These are phyloP conservation scores for Acrodontium crateriforme DNA, from an alignment of 2,329 filamentous ascomycete genomes.

Conservation along the genomic window DNA sequence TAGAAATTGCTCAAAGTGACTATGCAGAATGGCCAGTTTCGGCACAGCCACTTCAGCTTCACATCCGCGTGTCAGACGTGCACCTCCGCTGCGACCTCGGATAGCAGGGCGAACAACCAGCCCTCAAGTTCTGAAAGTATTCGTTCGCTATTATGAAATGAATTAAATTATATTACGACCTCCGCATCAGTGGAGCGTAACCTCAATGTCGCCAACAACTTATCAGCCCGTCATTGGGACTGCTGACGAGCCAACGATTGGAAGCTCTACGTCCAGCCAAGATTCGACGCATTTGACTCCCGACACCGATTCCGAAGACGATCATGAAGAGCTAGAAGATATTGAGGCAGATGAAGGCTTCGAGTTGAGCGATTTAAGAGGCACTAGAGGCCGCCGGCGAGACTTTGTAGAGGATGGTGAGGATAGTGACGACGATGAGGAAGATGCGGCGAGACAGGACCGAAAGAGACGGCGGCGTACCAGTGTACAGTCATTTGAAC, in stretches of 20 bases:
- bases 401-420: conserved; percentile 4
- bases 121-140: background rate
- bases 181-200: conserved; percentile 1
- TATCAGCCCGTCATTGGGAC: conserved; percentile 4
- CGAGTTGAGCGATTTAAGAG: conserved; percentile 12
- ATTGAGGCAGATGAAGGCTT: conserved; percentile 11
- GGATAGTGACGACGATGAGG: conserved; percentile 16
- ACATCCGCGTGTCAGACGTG: too few species aligned
- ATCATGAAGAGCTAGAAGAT: conserved; percentile 7
- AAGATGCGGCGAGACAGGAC: conserved; percentile 13
- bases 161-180: too few species aligned
- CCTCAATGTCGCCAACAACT: conserved; percentile 3
- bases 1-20: too few species aligned
- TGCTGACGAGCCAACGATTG: conserved; percentile 3
- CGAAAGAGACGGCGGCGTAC: conserved; percentile 4
- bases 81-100: too few species aligned
- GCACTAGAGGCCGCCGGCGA: background rate
- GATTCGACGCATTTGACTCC: conserved; percentile 9
- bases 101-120: too few species aligned
- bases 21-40: too few species aligned
- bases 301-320: conserved; percentile 12
- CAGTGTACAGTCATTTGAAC: conserved; percentile 31
- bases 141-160: background rate
- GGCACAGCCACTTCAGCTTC: too few species aligned
- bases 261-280: conserved; percentile 4